phyloP scores from a whole-genome alignment of 2,329 filamentous ascomycete species.

The Fusarium nematophilum region DNA sequence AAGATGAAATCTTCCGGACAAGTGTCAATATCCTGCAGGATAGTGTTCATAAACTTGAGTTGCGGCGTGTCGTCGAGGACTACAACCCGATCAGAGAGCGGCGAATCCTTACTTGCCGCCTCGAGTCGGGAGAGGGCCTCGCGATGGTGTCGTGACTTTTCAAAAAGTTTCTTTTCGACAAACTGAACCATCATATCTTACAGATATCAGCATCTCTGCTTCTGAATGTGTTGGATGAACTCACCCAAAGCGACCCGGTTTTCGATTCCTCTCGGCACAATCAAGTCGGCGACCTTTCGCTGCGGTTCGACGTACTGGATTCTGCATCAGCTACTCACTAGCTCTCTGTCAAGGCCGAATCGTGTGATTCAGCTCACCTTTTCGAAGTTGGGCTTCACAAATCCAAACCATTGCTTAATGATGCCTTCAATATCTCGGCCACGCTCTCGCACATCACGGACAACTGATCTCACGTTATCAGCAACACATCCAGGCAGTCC shows the following conservation, averaged over 20 bases:
- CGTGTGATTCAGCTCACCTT: slow-evolving; percentile 58
- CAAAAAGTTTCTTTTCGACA: slow-evolving; percentile 85
- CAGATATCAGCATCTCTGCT: slow-evolving; percentile 10
- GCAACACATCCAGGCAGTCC: not conserved
- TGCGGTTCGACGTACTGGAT: slow-evolving; percentile 88
- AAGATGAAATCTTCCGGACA: slow-evolving; percentile 93
- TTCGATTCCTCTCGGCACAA: slow-evolving; percentile 93
- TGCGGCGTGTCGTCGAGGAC: slow-evolving; percentile 83
- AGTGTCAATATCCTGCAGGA: slow-evolving; percentile 84
- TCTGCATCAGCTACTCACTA: slow-evolving; percentile 17
- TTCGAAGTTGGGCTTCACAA: slow-evolving; percentile 96
- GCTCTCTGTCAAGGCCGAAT: not conserved
- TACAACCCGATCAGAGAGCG: slow-evolving; percentile 79
- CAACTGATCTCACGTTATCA: slow-evolving; percentile 61
- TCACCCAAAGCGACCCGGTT: slow-evolving; percentile 89
- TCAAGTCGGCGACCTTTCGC: slow-evolving; percentile 90
- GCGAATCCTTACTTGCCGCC: slow-evolving; percentile 74
- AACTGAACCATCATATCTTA: slow-evolving; percentile 92
- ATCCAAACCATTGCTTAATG: slow-evolving; percentile 97
- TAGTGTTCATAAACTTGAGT: slow-evolving; percentile 87
- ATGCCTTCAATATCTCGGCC: slow-evolving; percentile 93
- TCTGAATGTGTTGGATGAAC: slow-evolving; percentile 37
- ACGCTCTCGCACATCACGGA: slow-evolving; percentile 89
- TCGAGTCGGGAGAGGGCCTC: slow-evolving; percentile 82
- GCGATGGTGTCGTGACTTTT: slow-evolving; percentile 87